Evolutionary conservation across 371 early-diverging fungal genomes (phyloP), one percentile per base, ranked within the genome.

Genomic region (Mucor indicus): DNA sequence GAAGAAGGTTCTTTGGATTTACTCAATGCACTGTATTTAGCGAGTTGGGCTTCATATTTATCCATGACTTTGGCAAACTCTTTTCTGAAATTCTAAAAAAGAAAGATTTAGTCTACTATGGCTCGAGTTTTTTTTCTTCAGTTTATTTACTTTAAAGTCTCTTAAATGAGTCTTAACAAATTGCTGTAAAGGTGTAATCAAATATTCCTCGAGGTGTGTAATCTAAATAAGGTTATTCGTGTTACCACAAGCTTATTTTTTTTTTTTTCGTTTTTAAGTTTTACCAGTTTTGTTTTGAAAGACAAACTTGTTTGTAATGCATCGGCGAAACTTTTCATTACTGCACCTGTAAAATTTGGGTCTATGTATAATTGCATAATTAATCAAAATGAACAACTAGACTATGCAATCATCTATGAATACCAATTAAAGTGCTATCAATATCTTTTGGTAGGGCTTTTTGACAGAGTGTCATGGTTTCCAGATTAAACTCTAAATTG

Each of bases 1-100:
- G 80, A 72, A 24, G 75, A 77, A 9, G 81, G 62, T 39, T 86
- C 86, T 44, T 84, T 85, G 33, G 79, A 55, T 21, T 77, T 72
- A 20, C 71, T 69, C 23, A 77, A 55, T 10, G 63, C 62, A 27
- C 62, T 67, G 44, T 82, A 81, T 59, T 74, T 80, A 9, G 64
- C 60, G 4, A 81, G 50, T 12, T 81, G 79, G n/a, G 62, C 59
- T 55, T 86, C 87, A 50, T 84, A 84, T 27, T 60, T 56, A 40
- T 85, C 83, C 38, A 74, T 52, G 10, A 64, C 57, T 41, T 72
- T 72, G 39, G 83, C 80, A 54, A 64, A 75, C 21, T 58, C 51
- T 47, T 71, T 77, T 41, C 74, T 59, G 19, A 67, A 53, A 1
- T 69, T 64, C 58, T 62, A 40, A n/a, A n/a, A n/a, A n/a, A n/a